phyloP scores from a whole-genome alignment of 768 basidiomycete genomes.

The Solioccasus polychromus region DNA sequence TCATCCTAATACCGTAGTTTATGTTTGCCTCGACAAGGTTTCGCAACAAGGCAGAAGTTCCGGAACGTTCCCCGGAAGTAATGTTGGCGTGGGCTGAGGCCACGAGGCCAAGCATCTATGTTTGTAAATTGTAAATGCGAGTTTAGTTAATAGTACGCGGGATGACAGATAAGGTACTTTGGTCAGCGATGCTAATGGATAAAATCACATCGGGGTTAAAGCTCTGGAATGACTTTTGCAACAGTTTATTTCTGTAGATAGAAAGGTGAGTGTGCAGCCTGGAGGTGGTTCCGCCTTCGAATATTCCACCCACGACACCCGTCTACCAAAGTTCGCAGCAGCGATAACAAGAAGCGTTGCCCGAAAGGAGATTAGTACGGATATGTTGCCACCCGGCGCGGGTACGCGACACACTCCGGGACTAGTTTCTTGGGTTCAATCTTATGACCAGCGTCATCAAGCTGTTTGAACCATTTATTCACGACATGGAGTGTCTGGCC shows the following conservation, averaged over 20 bases:
- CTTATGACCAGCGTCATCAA: conserved; percentile 27
- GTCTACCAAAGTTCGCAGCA: conserved; percentile 42
- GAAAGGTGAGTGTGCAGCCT: conserved; percentile 37
- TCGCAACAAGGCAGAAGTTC: conserved; percentile 34
- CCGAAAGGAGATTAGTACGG: conserved; percentile 10
- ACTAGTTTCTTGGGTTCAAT: conserved; percentile 16
- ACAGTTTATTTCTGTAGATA: conserved; percentile 29
- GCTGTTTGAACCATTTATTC: conserved; percentile 42
- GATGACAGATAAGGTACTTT: conserved; percentile 37
- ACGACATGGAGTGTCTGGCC: conserved; percentile 41
- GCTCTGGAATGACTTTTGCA: conserved; percentile 28
- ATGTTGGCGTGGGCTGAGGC: conserved; percentile 36
- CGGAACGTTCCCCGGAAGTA: conserved; percentile 23
- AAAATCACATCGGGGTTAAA: conserved; percentile 35
- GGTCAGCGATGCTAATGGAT: conserved; percentile 18
- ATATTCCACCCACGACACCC: conserved; percentile 34
- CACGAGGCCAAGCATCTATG: conserved; percentile 42
- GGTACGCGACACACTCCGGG: conserved; percentile 6
- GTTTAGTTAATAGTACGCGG: conserved; percentile 25
- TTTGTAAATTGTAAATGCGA: conserved; percentile 36
- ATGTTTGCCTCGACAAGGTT: conserved; percentile 50
- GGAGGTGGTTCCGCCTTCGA: conserved; percentile 19
- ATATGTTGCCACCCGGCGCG: background rate
- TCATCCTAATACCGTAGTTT: conserved; percentile 27
- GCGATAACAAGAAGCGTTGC: conserved; percentile 40